Evolutionary conservation across 2,329 filamentous ascomycete genomes (phyloP), one percentile per base, ranked within the genome.

Genomic region (Aspergillus viridinutans): DNA sequence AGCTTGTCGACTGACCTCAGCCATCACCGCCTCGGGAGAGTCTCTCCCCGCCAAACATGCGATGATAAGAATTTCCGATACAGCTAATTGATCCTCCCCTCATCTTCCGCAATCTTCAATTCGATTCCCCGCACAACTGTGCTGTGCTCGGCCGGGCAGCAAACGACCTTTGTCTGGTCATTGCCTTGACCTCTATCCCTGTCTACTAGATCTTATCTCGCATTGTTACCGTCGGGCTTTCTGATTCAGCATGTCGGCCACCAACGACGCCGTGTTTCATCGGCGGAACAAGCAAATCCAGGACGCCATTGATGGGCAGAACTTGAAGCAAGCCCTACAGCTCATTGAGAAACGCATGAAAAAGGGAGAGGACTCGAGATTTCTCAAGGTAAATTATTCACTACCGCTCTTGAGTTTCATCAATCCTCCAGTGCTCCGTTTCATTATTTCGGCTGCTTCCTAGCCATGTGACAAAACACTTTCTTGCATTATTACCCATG

Each of bases 281-380:
- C 75, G 76, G 56, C 75, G 78, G 58, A 78, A 80, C 61, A 77
- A 78, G 58, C 77, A 78, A 59, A 78, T 80, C 50, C 75, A 79
- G 66, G 78, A 80, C 72, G 77, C 77, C 54, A 74, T 80, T 69
- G 74, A 80, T 57, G 72, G 68, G 47, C 74, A 74, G 57, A 80
- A 80, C 60, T 68, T 78, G 64, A 80, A 80, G 62, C 78, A 80
- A 63, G 79, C 78, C 6, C 61, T 81, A 54, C 77, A 80, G 64
- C 66, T 80, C 21, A 78, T 78, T 53, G 77, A 80, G 57, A 81
- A 80, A 61, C 80, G 79, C 53, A 76, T 80, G 61, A 83, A 85
- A 71, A 86, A 86, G 64, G 77, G 77, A 35, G 77, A 80, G 61
- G 71, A 77, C 55, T 76, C 75, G 4, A 65, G 69, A 3, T 77